Evolutionary conservation across 2,329 filamentous ascomycete genomes (phyloP), one percentile per base, ranked within the genome.

Genomic region (Calycina herbarum): DNA sequence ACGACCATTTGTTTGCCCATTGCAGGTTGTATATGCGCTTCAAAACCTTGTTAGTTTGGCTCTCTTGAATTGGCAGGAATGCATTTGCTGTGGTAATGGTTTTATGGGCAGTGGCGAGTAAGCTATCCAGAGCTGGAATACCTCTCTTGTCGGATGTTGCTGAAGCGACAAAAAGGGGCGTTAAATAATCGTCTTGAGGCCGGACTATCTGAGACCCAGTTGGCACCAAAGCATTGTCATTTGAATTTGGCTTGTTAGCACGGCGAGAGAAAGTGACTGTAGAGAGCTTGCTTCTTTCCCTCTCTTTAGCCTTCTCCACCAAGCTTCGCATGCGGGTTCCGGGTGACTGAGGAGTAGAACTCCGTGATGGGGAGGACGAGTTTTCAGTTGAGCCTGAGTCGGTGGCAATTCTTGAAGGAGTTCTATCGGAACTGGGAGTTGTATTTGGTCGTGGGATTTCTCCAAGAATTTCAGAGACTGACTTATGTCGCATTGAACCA

Each of bases 1-100:
- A 79, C 5, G 94, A 95, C 94, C 95, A 98, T 73, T 94, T 90
- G 72, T 96, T 93, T 38, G 90, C 88, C 73, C 94, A 93, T 74
- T 99, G 95, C 31, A 98, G 82, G 68, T 94, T 89, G 75, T 97
- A 97, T 2, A 99, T 93, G 15, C 93, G 85, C 64, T 93, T 89
- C 3, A 98, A 78, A 35, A 97, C 91, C 64, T 92, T 89, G 73
- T 92, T 95, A 62, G 96, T 92, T 77, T 96, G 93, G 65, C 90
- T 89, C 73, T 98, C 94, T 59, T 93, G 87, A 51, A 96, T 87
- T 56, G 93, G 90, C 1, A 96, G 86, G 65, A 93, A 89, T 61
- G 94, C 89, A 74, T 97, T 94, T 1, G 89, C 83, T 0, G 94
- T 98, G 1, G 90, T 93, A 11, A 98, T 82, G 0, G 93, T 96